phyloP scores from a whole-genome alignment of 1,139 yeast species.

The Neolecta irregularis region DNA sequence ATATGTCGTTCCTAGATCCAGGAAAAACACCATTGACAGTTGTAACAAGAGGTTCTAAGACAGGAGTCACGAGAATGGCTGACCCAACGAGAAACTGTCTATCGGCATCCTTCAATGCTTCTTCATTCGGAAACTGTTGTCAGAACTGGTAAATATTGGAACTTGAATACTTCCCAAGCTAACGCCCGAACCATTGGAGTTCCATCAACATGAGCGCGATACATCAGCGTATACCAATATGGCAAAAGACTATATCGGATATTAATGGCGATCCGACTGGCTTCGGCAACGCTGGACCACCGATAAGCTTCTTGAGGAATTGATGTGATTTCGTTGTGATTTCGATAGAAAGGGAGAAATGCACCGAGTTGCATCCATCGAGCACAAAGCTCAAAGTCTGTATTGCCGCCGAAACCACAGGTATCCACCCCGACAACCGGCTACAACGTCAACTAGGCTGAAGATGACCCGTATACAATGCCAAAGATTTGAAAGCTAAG shows the following conservation, averaged over 20 bases:
- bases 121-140: slow-evolving; percentile 37
- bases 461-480: no score
- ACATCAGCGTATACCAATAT: slow-evolving; percentile 59
- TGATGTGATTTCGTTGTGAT: slow-evolving; percentile 86
- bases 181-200: slow-evolving; percentile 58
- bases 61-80: slow-evolving; percentile 61
- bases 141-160: no score
- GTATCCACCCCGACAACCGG: slow-evolving; percentile 93
- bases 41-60: slow-evolving; percentile 39
- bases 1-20: slow-evolving; percentile 28
- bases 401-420: slow-evolving; percentile 89
- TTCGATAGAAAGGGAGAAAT: slow-evolving; percentile 91
- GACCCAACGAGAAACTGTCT: slow-evolving; percentile 68
- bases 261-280: slow-evolving; percentile 52
- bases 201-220: slow-evolving; percentile 43
- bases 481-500: slow-evolving; percentile 67
- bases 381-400: slow-evolving; percentile 55
- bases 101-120: slow-evolving; percentile 42
- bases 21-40: slow-evolving; percentile 43
- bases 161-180: no score
- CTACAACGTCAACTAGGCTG: no score
- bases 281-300: slow-evolving; percentile 40
- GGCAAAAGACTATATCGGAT: slow-evolving; percentile 66
- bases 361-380: slow-evolving; percentile 93
- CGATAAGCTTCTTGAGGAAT: slow-evolving; percentile 84